These are phyloP conservation scores for Evernia prunastri DNA, from an alignment of 495 filamentous ascomycete species.

Conservation along the genomic window DNA sequence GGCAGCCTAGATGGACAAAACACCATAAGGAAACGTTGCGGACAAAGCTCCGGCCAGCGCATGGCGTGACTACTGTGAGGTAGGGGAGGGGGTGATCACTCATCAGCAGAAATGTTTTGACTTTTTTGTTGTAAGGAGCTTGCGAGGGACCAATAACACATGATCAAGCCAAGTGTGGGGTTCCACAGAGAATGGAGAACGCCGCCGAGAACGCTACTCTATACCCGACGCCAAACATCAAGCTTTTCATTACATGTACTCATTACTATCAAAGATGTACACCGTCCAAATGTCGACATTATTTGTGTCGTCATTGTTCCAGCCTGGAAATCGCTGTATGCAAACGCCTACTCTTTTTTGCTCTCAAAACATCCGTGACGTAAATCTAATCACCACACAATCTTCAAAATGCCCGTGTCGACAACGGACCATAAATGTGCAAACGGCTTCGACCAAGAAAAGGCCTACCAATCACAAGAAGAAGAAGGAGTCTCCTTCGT, in stretches of 20 bases:
- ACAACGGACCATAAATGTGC: neutral
- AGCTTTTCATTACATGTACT: neutral
- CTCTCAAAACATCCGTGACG: neutral
- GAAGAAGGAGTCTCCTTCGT: conserved; percentile 29
- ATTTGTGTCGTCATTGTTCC: neutral
- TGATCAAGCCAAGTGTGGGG: conserved; percentile 2
- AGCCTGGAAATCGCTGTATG: neutral
- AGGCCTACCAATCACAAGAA: conserved; percentile 40
- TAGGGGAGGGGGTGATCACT: no score
- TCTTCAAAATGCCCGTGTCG: conserved; percentile 1
- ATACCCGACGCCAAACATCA: neutral
- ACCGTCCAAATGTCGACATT: neutral
- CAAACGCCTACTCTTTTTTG: neutral
- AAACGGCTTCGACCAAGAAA: conserved; percentile 32
- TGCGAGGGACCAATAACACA: neutral
- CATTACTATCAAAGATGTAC: neutral
- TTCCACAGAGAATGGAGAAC: neutral
- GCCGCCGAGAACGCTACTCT: neutral
- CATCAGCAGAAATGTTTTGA: neutral
- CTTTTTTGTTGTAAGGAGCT: neutral
- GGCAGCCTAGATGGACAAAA: neutral
- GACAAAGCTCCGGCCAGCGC: neutral
- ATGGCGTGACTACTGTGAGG: neutral
- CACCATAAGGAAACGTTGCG: neutral
- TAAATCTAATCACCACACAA: neutral